Evolutionary conservation across 2,329 filamentous ascomycete species (phyloP), one percentile per base, ranked within the genome.

Genomic region (Alternaria panax): DNA sequence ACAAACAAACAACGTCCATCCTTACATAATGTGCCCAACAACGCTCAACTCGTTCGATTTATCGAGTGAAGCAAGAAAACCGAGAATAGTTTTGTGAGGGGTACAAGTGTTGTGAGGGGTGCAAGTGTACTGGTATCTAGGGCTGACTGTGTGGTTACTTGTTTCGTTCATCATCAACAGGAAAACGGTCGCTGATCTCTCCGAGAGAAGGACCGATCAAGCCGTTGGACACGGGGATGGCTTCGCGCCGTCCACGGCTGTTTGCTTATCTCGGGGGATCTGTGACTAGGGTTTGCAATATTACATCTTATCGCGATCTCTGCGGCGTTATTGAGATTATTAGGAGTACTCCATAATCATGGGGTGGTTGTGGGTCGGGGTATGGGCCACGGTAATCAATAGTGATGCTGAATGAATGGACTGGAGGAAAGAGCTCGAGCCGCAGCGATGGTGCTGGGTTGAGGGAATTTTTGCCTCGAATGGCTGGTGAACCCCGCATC

Each of bases 181-280:
- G 22, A 34, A 34, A 48, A 36, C 45, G 45, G 45, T 48, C 30
- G 30, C 28, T 48, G 45, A 34, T 48, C 45, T 12, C 8, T 22
- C 45, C 45, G 45, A 48, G 20, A 48, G 30, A 48, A 48, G 45
- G 45, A 48, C 30, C 45, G 45, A 48, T 34, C 28, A 36, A 48
- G 45, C 45, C 20, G 45, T 48, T 48, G 45, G 45, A 36, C 30
- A 48, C 36, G 45, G 45, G 28, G 28, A 48, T 16, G 20, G 30
- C 45, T 36, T 48, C 45, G 45, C 45, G 45, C 28, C 20, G 28
- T 48, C 30, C 30, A 34, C 45, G 45, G 45, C 30, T 47, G 20
- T 48, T 36, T 48, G 45, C 45, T 48, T 48, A 48, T 48, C 45
- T 48, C 28, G 28, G 28, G 14, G 45, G 45, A 48, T 48, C 45